phyloP scores from a whole-genome alignment of 1,284 basidiomycete genomes.

The Entoloma clypeatum region DNA sequence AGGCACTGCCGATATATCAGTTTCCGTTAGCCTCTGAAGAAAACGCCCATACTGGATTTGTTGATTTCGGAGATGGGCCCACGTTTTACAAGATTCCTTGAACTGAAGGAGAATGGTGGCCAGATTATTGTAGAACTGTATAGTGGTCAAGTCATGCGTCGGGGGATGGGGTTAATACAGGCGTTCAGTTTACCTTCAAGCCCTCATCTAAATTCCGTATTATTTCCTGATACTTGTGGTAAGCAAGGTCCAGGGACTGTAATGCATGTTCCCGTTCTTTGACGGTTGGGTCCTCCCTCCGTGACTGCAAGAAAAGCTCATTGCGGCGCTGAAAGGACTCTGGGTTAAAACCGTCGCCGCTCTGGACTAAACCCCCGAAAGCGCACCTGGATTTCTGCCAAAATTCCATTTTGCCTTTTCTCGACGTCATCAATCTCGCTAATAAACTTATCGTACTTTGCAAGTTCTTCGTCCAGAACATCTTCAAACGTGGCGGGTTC shows the following conservation, averaged over 20 bases:
- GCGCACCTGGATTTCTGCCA: conserved; percentile 68
- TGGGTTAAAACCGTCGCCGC: too few species aligned
- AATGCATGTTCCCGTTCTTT: conserved; percentile 83
- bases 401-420: conserved; percentile 59
- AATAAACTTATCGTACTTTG: conserved; percentile 78
- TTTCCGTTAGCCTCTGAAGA: not conserved
- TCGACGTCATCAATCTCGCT: conserved; percentile 60
- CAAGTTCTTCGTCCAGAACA: conserved; percentile 72
- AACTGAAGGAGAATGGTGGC: conserved; percentile 68
- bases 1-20: conserved; percentile 26
- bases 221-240: conserved; percentile 88
- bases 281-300: conserved; percentile 74
- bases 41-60: conserved; percentile 47
- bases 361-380: not conserved
- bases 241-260: conserved; percentile 85
- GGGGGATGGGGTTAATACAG: not conserved
- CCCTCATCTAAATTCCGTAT: conserved; percentile 85
- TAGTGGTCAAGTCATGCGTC: conserved; percentile 1
- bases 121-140: conserved; percentile 84
- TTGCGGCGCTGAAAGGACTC: conserved; percentile 78
- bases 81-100: conserved; percentile 71
- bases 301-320: conserved; percentile 72
- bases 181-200: conserved; percentile 55
- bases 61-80: conserved; percentile 66
- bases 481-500: conserved; percentile 85